Evolutionary conservation across 208 protist genomes (phyloP).

Genomic region (Crithidia bombi): DNA sequence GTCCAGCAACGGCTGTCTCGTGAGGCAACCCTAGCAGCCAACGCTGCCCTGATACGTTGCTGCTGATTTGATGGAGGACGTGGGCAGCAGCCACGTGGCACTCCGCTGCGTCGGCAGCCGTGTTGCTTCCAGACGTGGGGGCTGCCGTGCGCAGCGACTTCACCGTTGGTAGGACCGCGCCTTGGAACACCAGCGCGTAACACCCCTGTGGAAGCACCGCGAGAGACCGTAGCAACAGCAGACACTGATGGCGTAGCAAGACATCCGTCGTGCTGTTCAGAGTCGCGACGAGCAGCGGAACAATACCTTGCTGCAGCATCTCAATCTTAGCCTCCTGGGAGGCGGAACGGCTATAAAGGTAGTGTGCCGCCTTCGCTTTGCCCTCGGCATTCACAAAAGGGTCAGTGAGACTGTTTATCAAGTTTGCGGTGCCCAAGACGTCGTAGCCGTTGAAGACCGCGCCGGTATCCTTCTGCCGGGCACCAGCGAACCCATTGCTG

Average conservation of each 20-base stretch:
- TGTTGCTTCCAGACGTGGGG: slow-evolving; percentile 21
- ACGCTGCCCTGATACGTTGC: slow-evolving; percentile 64
- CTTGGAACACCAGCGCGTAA: slow-evolving; percentile 56
- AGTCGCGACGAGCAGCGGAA: slow-evolving; percentile 51
- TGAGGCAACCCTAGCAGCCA: slow-evolving; percentile 67
- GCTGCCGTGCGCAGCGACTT: slow-evolving; percentile 19
- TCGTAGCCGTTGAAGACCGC: slow-evolving; percentile 71
- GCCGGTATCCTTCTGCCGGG: slow-evolving; percentile 51
- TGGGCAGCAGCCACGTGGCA: slow-evolving; percentile 42
- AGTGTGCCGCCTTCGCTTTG: slow-evolving; percentile 56
- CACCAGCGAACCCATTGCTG: slow-evolving; percentile 69
- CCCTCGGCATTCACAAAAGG: slow-evolving; percentile 46
- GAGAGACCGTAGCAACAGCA: slow-evolving; percentile 76
- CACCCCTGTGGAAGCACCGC: slow-evolving; percentile 80
- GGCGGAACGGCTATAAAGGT: slow-evolving; percentile 75
- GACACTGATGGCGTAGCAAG: slow-evolving; percentile 65
- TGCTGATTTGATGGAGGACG: slow-evolving; percentile 58
- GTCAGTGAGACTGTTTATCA: slow-evolving; percentile 66
- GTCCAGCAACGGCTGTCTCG: slow-evolving; percentile 18
- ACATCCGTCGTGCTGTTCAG: slow-evolving; percentile 31
- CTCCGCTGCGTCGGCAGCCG: slow-evolving; percentile 39
- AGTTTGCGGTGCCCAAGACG: slow-evolving; percentile 38
- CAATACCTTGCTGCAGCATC: slow-evolving; percentile 62
- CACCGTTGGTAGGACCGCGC: slow-evolving; percentile 53
- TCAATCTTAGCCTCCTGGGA: slow-evolving; percentile 79